These are phyloP conservation scores for Naganishia vaughanmartiniae DNA, from an alignment of 768 basidiomycete genomes.

Conservation along the genomic window DNA sequence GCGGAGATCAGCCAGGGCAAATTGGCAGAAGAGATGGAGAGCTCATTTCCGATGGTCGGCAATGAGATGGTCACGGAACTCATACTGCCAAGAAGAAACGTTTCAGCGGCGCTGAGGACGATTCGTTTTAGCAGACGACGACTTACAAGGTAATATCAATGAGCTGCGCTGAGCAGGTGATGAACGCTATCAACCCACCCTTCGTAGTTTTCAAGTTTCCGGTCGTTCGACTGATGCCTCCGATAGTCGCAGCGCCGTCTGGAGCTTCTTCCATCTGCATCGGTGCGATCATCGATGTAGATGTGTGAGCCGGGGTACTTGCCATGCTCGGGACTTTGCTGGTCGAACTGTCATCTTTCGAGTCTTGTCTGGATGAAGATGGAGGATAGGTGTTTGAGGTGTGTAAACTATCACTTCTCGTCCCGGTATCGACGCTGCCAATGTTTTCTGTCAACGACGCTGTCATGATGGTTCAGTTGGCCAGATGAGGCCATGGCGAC, in stretches of 20 bases:
- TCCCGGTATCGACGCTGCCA: neutral
- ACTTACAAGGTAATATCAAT: slow-evolving; percentile 7
- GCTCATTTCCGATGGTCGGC: slow-evolving; percentile 3
- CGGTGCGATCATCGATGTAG: neutral
- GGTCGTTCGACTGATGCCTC: neutral
- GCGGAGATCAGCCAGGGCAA: neutral
- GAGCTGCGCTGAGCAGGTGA: neutral
- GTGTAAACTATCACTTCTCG: neutral
- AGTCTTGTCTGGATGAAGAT: neutral
- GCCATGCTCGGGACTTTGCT: neutral
- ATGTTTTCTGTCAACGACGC: neutral
- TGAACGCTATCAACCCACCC: slow-evolving; percentile 4
- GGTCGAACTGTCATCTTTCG: neutral
- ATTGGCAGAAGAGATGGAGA: neutral
- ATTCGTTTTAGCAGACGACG: too few species aligned
- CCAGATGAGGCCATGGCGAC: too few species aligned
- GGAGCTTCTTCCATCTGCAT: slow-evolving; percentile 5
- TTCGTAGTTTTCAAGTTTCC: neutral
- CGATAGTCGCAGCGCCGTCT: neutral
- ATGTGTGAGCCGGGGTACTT: too few species aligned
- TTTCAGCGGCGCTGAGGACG: too few species aligned
- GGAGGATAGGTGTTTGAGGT: neutral
- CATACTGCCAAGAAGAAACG: neutral
- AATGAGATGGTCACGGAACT: neutral
- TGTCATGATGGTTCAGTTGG: too few species aligned